Evolutionary conservation across 2,329 filamentous ascomycete species (phyloP).

Genomic region (Ambrosiella cleistominuta): DNA sequence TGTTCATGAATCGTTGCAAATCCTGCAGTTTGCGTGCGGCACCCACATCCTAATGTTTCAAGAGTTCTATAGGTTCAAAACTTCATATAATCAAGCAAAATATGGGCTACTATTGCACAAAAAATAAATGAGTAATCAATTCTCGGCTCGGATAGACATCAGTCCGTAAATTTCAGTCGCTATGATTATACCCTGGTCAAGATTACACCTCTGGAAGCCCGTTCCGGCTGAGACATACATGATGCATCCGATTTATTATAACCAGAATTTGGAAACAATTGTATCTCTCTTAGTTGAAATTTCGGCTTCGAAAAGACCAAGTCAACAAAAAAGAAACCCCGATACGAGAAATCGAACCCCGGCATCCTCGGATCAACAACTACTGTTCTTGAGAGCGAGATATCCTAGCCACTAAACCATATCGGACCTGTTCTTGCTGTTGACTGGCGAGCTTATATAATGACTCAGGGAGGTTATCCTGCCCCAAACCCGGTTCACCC

Average conservation of each 20-base stretch:
- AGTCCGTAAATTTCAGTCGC: too few relatives aligned
- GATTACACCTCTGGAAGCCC: too few relatives aligned
- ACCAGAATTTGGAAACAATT: too few relatives aligned
- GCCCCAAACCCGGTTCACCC: too few relatives aligned
- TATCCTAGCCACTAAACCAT: background rate
- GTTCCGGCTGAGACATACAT: too few relatives aligned
- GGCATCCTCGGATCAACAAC: conserved; percentile 13
- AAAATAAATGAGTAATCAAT: background rate
- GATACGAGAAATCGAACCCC: conserved; percentile 16
- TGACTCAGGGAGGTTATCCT: background rate
- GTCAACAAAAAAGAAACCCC: conserved; percentile 3
- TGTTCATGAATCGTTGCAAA: too few relatives aligned
- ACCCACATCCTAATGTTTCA: background rate
- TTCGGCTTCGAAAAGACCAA: background rate
- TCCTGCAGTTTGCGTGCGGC: background rate
- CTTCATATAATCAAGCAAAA: too few relatives aligned
- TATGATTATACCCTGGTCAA: too few relatives aligned
- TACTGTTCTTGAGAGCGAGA: background rate
- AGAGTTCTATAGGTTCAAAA: background rate
- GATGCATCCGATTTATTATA: too few relatives aligned
- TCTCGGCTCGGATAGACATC: too few relatives aligned
- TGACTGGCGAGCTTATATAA: background rate
- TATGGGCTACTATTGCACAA: background rate
- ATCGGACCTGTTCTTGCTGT: background rate
- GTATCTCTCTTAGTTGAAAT: too few relatives aligned